Conservation (phyloP, 1,139 yeast genomes). For the Suhomyces kunorum region DNA sequence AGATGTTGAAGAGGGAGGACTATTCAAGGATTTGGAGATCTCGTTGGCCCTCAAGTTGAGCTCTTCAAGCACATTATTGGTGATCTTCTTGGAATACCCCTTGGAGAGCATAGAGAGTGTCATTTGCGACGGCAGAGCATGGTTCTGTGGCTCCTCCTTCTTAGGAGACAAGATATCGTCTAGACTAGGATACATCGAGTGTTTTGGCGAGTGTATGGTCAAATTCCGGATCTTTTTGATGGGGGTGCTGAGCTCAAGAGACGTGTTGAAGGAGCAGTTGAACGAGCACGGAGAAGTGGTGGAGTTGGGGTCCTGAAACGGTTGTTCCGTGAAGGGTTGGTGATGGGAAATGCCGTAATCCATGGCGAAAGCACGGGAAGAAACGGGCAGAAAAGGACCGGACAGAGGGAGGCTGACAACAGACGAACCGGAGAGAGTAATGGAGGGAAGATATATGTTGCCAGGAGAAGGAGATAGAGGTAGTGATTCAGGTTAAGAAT, state of each 20-base stretch:
- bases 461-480: conserved; percentile 2
- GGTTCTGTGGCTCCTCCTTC: conserved; percentile 1
- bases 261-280: conserved; percentile 16
- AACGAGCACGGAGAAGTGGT: conserved; percentile 10
- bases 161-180: conserved; percentile 14
- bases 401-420: background rate
- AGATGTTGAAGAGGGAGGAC: conserved; percentile 9
- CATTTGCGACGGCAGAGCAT: conserved; percentile 14
- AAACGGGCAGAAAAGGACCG: background rate
- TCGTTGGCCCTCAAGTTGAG: conserved; percentile 39
- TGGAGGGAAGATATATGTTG: background rate
- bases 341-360: conserved; percentile 16
- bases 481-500: conserved; percentile 1
- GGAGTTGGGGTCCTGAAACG: conserved; percentile 7
- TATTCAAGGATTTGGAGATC: conserved; percentile 25
- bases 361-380: conserved; percentile 4
- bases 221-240: conserved; percentile 40
- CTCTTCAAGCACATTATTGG: conserved; percentile 44
- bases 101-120: conserved; percentile 33
- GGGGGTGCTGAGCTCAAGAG: conserved; percentile 38
- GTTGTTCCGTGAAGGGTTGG: conserved; percentile 4
- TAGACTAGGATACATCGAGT: conserved; percentile 22
- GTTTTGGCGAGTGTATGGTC: conserved; percentile 35
- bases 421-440: background rate
- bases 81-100: conserved; percentile 45